Percentiles rank a stretch among this genome's conserved stretches.
phyloP scores from a whole-genome alignment of 83 land plant genomes.

The Larix sibirica region DNA sequence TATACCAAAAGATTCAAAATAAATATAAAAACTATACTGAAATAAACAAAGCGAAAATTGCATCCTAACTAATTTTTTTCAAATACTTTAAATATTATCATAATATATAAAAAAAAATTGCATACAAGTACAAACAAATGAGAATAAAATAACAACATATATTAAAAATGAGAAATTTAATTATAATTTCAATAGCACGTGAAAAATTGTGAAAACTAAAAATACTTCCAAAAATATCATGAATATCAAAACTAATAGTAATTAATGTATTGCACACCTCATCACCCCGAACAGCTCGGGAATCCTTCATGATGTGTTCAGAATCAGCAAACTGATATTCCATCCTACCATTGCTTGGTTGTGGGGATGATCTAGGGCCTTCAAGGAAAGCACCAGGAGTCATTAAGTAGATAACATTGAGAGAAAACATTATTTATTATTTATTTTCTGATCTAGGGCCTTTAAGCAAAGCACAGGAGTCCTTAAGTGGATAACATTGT shows the following conservation, averaged over 20 bases:
- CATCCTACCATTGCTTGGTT: conserved; percentile 39
- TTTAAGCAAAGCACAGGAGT: no score
- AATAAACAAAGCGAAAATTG: not conserved
- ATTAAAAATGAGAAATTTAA: not conserved
- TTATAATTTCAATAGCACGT: not conserved
- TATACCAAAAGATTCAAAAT: not conserved
- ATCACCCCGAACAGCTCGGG: conserved; percentile 51
- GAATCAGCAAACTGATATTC: conserved; percentile 80
- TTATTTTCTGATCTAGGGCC: no score
- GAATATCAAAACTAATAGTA: not conserved
- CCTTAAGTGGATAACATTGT: no score
- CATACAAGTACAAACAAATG: not conserved
- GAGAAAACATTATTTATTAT: no score
- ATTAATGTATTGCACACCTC: conserved; percentile 49
- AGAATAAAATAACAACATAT: not conserved
- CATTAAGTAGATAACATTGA: not conserved
- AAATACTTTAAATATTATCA: no score
- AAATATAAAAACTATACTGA: not conserved
- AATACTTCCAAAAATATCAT: not conserved
- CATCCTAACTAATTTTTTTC: no score
- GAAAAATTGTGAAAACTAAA: not conserved
- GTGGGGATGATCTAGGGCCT: conserved; percentile 38
- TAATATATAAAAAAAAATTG: not conserved
- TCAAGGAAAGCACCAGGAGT: conserved; percentile 32
- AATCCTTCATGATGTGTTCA: conserved; percentile 69